Conservation (phyloP, 495 filamentous ascomycete genomes). For the Lentithecium fluviatile region DNA sequence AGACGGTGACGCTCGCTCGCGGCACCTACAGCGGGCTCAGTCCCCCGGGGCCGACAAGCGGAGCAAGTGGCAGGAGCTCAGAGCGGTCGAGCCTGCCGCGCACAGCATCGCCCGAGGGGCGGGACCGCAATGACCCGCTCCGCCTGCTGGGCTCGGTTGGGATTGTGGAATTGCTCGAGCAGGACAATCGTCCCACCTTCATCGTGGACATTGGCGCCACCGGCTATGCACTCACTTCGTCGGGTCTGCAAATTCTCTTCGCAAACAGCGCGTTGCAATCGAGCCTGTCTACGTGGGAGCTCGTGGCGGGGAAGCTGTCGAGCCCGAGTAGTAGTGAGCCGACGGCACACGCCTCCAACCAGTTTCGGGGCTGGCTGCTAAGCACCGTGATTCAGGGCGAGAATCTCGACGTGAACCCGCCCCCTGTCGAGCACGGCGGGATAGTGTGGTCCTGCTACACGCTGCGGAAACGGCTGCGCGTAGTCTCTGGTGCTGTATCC, state of each 20-base stretch:
- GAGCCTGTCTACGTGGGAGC: slow-evolving; percentile 49
- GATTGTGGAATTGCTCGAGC: slow-evolving; percentile 63
- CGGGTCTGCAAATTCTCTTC: slow-evolving; percentile 53
- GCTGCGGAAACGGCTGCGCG: slow-evolving; percentile 59
- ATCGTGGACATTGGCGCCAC: slow-evolving; percentile 57
- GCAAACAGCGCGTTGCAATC: slow-evolving; percentile 59
- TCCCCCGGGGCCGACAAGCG: slow-evolving; percentile 51
- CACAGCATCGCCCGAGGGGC: slow-evolving; percentile 44
- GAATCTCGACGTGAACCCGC: slow-evolving; percentile 46
- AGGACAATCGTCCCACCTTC: slow-evolving; percentile 67
- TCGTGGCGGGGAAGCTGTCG: slow-evolving; percentile 48
- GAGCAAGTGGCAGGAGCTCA: slow-evolving; percentile 45
- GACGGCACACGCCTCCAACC: slow-evolving; percentile 40
- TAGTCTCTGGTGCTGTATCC: slow-evolving; percentile 52
- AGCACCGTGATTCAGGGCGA: slow-evolving; percentile 51
- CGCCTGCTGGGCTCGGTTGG: slow-evolving; percentile 58
- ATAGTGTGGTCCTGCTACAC: slow-evolving; percentile 64
- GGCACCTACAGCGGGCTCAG: slow-evolving; percentile 54
- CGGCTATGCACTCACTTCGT: slow-evolving; percentile 52
- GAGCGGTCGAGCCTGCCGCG: slow-evolving; percentile 31
- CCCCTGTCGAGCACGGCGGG: slow-evolving; percentile 47
- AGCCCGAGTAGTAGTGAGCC: slow-evolving; percentile 41
- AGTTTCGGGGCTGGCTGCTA: slow-evolving; percentile 64
- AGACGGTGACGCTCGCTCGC: slow-evolving; percentile 62
- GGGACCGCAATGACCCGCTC: slow-evolving; percentile 43